Conservation (phyloP, 2,329 filamentous ascomycete species). For the Diaporthe longicolla region DNA sequence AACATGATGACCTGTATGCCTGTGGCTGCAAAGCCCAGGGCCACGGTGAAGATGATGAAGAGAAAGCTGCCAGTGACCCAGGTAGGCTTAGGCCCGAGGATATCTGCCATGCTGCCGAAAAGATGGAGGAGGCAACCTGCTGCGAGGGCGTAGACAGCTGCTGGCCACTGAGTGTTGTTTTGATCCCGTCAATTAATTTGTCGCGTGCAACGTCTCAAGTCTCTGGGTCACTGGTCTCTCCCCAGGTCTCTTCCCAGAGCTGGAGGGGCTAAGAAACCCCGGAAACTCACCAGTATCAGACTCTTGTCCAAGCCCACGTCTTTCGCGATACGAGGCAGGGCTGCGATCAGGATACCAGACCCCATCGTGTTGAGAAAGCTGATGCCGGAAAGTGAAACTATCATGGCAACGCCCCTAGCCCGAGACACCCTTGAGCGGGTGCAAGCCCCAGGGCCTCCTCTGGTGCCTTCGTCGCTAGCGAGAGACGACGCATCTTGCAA, state of each 20-base stretch:
- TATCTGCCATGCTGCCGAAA: slow-evolving; percentile 55
- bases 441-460: background rate
- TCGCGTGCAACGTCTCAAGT: background rate
- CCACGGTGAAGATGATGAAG: slow-evolving; percentile 52
- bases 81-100: slow-evolving; percentile 53
- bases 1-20: slow-evolving; percentile 56
- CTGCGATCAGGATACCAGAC: slow-evolving; percentile 55
- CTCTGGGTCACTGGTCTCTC: no score
- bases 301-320: slow-evolving; percentile 51
- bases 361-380: slow-evolving; percentile 55
- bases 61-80: slow-evolving; percentile 53
- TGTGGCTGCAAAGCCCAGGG: slow-evolving; percentile 51
- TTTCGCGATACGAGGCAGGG: slow-evolving; percentile 54
- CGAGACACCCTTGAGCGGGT: slow-evolving; percentile 44
- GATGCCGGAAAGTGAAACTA: slow-evolving; percentile 52
- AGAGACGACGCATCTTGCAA: slow-evolving; percentile 18
- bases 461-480: background rate
- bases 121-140: slow-evolving; percentile 51
- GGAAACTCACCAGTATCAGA: slow-evolving; percentile 47
- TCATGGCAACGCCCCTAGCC: slow-evolving; percentile 48
- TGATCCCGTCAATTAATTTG: background rate
- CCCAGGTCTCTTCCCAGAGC: background rate
- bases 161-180: slow-evolving; percentile 44
- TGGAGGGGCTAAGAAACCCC: background rate
- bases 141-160: slow-evolving; percentile 46